These are phyloP conservation scores for Peronospora belbahrii DNA, from an alignment of 352 stramenopile species.

Conservation along the genomic window DNA sequence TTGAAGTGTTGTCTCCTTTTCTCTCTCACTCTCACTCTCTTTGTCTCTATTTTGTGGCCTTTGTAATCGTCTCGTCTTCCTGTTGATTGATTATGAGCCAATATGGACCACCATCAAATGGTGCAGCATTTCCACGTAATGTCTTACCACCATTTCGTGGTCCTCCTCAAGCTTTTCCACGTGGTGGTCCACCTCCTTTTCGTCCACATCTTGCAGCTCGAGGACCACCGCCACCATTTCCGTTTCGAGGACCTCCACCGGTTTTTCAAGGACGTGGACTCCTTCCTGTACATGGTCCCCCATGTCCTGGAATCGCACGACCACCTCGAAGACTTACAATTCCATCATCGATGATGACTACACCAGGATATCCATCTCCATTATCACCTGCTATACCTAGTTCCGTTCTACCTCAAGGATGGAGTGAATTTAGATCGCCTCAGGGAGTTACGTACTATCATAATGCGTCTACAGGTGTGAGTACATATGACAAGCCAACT, in stretches of 20 bases:
- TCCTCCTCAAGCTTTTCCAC: constrained; percentile 19
- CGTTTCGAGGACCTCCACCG: constrained; percentile 17
- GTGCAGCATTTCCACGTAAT: constrained; percentile 18
- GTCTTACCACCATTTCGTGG: constrained; percentile 13
- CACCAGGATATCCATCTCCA: constrained; percentile 14
- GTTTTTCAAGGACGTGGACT: constrained; percentile 11
- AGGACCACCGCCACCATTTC: constrained; percentile 17
- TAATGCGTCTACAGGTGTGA: constrained; percentile 46
- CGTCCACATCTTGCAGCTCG: constrained; percentile 18
- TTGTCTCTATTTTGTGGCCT: too few species aligned
- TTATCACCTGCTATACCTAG: constrained; percentile 6
- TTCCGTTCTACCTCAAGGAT: constrained; percentile 34
- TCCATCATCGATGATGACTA: constrained; percentile 7
- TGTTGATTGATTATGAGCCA: too few species aligned
- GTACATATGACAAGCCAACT: constrained; percentile 45
- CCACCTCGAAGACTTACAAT: constrained; percentile 18
- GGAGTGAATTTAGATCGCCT: constrained; percentile 51
- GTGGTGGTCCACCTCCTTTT: constrained; percentile 17
- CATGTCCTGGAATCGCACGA: constrained; percentile 19
- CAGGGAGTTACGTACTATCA: constrained; percentile 58
- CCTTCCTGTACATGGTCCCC: constrained; percentile 6
- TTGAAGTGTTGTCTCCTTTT: too few species aligned
- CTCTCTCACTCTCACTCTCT: too few species aligned
- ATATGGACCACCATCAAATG: constrained; percentile 26
- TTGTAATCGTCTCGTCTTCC: too few species aligned